phyloP scores from a whole-genome alignment of 1,284 basidiomycete genomes.

The Marasmius oreades region DNA sequence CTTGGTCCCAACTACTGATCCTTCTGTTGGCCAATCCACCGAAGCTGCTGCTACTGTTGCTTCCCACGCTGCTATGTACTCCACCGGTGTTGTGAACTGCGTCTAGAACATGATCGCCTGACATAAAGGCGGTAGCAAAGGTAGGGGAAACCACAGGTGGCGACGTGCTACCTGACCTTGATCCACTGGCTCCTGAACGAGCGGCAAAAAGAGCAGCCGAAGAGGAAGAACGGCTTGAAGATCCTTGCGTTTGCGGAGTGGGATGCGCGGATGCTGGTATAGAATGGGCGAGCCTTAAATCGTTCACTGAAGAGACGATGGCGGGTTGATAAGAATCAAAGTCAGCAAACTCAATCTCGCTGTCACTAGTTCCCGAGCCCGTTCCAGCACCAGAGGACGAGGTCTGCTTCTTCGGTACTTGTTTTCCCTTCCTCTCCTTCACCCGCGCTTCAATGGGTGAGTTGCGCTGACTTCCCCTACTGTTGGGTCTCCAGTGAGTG shows the following conservation, averaged over 20 bases:
- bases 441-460: not conserved
- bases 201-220: not conserved
- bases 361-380: not conserved
- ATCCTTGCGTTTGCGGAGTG: not conserved
- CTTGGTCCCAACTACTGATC: conserved; percentile 2
- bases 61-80: not conserved
- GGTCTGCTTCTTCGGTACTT: not conserved
- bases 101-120: not conserved
- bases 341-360: conserved; percentile 1
- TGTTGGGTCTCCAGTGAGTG: not conserved
- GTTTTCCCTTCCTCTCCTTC: not conserved
- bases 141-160: not conserved
- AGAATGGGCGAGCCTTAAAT: not conserved
- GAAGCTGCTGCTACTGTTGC: not conserved
- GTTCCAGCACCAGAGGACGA: not conserved
- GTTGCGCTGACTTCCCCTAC: not conserved
- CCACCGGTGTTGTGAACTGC: not conserved
- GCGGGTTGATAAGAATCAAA: not conserved
- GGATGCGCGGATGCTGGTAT: not conserved
- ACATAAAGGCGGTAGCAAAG: not conserved
- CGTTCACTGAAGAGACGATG: not conserved
- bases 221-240: not conserved
- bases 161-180: not conserved
- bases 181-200: not conserved
- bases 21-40: not conserved